A percentile compares a stretch with the other conserved stretches of the same genome.
phyloP scores from a whole-genome alignment of 768 basidiomycete genomes.

The Mrakia hoshinonis region DNA sequence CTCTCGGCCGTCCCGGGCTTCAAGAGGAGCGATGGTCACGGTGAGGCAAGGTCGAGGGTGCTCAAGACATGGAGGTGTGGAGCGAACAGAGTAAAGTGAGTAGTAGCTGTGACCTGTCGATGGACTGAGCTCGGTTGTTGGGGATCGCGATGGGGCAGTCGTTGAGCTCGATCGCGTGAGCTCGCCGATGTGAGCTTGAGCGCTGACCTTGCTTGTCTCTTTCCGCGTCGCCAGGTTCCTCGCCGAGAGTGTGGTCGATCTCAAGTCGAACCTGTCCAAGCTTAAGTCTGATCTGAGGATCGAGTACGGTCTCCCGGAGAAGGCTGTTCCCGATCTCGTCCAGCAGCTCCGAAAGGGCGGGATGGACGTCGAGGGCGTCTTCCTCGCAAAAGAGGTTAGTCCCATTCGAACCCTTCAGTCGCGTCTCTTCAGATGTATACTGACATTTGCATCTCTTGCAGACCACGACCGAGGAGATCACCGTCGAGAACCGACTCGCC shows the following conservation, averaged over 20 bases:
- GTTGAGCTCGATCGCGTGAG: too few relatives aligned
- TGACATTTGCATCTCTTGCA: constrained; percentile 24
- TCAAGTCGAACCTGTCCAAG: constrained; percentile 37
- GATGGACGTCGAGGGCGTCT: constrained; percentile 39
- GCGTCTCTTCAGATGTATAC: constrained; percentile 12
- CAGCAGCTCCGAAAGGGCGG: constrained; percentile 35
- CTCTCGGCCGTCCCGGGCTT: constrained; percentile 38
- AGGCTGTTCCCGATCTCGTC: constrained; percentile 38
- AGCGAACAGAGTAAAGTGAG: constrained; percentile 24
- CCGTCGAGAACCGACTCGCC: constrained; percentile 30
- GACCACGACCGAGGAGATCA: constrained; percentile 31
- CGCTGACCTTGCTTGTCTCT: background rate
- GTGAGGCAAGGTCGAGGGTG: constrained; percentile 16
- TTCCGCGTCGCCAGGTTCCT: constrained; percentile 35
- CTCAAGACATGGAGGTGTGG: constrained; percentile 19
- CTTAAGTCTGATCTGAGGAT: constrained; percentile 39
- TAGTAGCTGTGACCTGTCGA: background rate
- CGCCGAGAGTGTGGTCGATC: constrained; percentile 40
- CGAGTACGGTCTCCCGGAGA: constrained; percentile 42
- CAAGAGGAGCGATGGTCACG: background rate
- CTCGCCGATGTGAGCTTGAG: background rate
- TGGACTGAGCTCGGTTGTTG: background rate
- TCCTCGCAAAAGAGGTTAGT: constrained; percentile 40
- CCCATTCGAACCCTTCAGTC: background rate
- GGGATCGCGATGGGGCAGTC: too few relatives aligned